Percentiles rank a stretch among this genome's conserved stretches.
Conservation (phyloP, 2,329 filamentous ascomycete genomes). For the Metarhizium humberi region DNA sequence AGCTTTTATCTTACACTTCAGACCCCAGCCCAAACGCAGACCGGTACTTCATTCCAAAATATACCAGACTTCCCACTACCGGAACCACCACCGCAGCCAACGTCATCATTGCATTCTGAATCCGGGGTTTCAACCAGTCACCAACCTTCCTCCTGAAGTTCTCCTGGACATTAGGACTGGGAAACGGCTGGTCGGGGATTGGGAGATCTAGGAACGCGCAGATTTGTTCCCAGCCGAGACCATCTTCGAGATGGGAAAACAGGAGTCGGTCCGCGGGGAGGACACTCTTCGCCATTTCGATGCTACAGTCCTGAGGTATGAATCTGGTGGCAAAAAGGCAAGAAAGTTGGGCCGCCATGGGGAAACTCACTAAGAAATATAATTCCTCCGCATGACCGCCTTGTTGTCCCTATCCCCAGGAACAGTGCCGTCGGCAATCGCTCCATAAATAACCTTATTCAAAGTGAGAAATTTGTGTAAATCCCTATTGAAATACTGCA, state of each 20-base stretch:
- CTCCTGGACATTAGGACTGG: too few relatives aligned
- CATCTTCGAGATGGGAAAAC: slow-evolving; percentile 22
- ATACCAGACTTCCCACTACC: neutral
- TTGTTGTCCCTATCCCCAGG: neutral
- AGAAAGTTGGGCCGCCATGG: neutral
- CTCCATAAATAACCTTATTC: too few relatives aligned
- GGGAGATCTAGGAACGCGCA: too few relatives aligned
- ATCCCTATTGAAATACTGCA: slow-evolving; percentile 11
- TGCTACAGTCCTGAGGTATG: neutral
- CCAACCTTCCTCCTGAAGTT: too few relatives aligned
- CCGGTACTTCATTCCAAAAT: slow-evolving; percentile 3
- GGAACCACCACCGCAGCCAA: neutral
- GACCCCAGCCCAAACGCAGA: neutral
- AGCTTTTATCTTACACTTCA: neutral
- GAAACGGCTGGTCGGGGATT: too few relatives aligned
- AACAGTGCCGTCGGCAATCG: too few relatives aligned
- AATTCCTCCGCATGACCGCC: slow-evolving; percentile 1
- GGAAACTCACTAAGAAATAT: slow-evolving; percentile 1
- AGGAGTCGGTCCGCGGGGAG: slow-evolving; percentile 19
- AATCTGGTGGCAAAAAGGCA: too few relatives aligned
- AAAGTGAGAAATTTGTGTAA: too few relatives aligned
- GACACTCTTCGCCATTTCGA: slow-evolving; percentile 14
- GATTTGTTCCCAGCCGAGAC: slow-evolving; percentile 21
- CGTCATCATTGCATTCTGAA: neutral
- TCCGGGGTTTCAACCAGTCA: neutral